phyloP scores from a whole-genome alignment of 2,329 filamentous ascomycete genomes.

The Alternaria postmessia region DNA sequence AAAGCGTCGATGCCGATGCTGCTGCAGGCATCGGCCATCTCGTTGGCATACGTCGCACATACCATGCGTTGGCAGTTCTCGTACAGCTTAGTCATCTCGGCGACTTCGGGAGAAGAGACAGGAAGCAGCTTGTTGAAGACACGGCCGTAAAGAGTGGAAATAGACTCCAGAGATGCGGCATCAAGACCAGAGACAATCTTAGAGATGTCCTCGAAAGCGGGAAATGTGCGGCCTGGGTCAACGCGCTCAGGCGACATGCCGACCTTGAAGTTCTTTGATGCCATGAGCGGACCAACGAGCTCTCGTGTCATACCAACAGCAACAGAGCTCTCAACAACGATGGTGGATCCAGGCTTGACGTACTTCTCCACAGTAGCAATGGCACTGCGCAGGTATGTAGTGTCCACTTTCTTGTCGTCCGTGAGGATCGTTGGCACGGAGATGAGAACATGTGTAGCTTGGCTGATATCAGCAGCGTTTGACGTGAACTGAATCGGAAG shows the following conservation, averaged over 20 bases:
- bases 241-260: constrained; percentile 55
- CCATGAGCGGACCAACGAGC: constrained; percentile 58
- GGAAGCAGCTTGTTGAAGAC: constrained; percentile 60
- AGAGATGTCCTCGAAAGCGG: constrained; percentile 57
- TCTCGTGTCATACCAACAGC: constrained; percentile 64
- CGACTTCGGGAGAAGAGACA: constrained; percentile 63
- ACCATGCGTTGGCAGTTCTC: constrained; percentile 67
- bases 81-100: constrained; percentile 67
- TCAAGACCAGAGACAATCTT: constrained; percentile 62
- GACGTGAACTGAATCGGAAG: constrained; percentile 14
- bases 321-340: constrained; percentile 64
- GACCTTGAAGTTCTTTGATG: constrained; percentile 26
- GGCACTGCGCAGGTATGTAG: constrained; percentile 58
- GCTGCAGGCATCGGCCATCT: constrained; percentile 63
- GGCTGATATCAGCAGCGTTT: constrained; percentile 48
- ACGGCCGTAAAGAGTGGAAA: constrained; percentile 57
- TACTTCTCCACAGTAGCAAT: constrained; percentile 53
- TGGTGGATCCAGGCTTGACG: constrained; percentile 56
- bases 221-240: constrained; percentile 58
- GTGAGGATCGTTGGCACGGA: constrained; percentile 62
- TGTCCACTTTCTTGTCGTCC: constrained; percentile 58
- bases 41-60: constrained; percentile 64
- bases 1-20: constrained; percentile 58
- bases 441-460: constrained; percentile 63
- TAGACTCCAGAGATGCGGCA: constrained; percentile 53